Evolutionary conservation across 352 stramenopile genomes (phyloP).

Genomic region (Pilasporangium apinafurcum): DNA sequence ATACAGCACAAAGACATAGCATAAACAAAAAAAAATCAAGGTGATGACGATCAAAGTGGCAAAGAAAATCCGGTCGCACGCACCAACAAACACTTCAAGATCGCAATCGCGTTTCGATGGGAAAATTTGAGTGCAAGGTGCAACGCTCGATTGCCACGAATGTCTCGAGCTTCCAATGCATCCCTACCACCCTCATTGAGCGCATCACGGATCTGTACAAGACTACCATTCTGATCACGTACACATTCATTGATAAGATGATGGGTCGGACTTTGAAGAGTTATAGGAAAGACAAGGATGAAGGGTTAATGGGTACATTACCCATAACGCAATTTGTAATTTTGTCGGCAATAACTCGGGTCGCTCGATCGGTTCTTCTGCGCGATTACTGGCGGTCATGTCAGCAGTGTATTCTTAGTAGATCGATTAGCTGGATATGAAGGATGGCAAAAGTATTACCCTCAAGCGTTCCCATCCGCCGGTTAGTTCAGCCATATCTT

Average conservation of each 20-base stretch:
- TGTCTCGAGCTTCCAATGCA: slow-evolving; percentile 41
- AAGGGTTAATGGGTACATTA: slow-evolving; percentile 4
- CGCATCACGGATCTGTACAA: slow-evolving; percentile 39
- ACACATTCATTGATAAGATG: no score
- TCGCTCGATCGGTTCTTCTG: not conserved
- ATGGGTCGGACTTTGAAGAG: no score
- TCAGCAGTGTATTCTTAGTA: not conserved
- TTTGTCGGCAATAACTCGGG: slow-evolving; percentile 11
- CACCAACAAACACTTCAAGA: slow-evolving; percentile 54
- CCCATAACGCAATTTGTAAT: slow-evolving; percentile 61
- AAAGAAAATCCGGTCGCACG: not conserved
- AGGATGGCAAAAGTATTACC: no score
- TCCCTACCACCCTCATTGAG: slow-evolving; percentile 16
- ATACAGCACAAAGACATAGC: not conserved
- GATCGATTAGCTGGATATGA: no score
- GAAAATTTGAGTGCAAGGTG: slow-evolving; percentile 67
- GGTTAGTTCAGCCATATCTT: slow-evolving; percentile 1
- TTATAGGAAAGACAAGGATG: no score
- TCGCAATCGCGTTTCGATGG: slow-evolving; percentile 41
- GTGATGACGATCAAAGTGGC: not conserved
- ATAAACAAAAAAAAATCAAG: not conserved
- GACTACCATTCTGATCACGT: slow-evolving; percentile 41
- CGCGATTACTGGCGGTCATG: not conserved
- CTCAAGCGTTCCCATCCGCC: no score
- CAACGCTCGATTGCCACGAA: slow-evolving; percentile 49